Evolutionary conservation across 768 basidiomycete species (phyloP), one percentile per base, ranked within the genome.

Genomic region (Lactifluus rugatus): DNA sequence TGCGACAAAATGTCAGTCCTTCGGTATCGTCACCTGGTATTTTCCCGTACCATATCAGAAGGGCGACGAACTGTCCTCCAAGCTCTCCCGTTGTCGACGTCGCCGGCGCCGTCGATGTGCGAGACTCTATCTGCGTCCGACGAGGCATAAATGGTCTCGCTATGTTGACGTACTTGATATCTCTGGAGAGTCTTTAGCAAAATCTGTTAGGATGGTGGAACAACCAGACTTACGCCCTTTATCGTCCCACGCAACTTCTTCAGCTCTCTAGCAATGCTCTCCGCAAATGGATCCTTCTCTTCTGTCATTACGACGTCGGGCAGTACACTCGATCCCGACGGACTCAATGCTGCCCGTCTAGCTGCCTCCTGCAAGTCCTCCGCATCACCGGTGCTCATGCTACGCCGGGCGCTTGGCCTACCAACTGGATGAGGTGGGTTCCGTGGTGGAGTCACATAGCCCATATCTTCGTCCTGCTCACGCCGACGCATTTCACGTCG

Each of bases 1-100:
- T 96, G 61, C 56, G 57, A 60, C 46, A 51, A 31, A 11, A 52
- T 56, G 21, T 45, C 44, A 62, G 41, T 37, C 16, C 51, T 13
- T 41, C 2, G 17, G 23, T 44, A 46, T 13, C 5, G 2, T 26
- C 31, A 28, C 25, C 53, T 17, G 9, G 19, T 54, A 42, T 14
- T 36, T 21, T 37, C 28, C 5, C 80, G 55, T 64, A 94, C 94
- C 88, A 97, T 95, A 67, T 98, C 93, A 2, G 93, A 95, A 10
- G 94, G 93, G 23, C 93, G 75, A 63, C 91, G 79, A 31, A 97
- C 85, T 14, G 84, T 78, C 67, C 85, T 80, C 95, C 94, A 97
- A 5, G 93, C 92, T 66, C 74, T 81, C 1, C 91, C 90, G 25
- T 75, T 72, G 66, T 93, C 84, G 26, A 94, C 76, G 69, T 95